A percentile compares a stretch with the other conserved stretches of the same genome.
Conservation (phyloP, 805 yeast species). For the Pichia ethanolica region DNA sequence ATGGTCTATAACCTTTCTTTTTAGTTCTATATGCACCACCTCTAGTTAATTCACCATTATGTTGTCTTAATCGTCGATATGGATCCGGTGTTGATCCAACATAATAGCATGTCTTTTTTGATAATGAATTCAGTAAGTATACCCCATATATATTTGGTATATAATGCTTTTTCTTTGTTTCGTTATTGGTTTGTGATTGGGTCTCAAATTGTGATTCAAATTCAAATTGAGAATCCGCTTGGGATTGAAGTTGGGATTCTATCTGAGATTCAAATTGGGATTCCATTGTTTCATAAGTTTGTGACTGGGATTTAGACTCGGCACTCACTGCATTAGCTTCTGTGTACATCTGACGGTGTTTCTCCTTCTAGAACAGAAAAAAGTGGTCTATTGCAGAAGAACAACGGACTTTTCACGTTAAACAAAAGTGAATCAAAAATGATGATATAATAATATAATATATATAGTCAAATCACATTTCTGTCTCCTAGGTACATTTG, state of each 20-base stretch:
- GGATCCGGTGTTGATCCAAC: constrained; percentile 85
- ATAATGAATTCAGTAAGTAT: constrained; percentile 56
- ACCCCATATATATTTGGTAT: constrained; percentile 55
- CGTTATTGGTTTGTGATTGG: neutral
- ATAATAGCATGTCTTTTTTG: constrained; percentile 54
- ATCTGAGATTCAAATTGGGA: neutral
- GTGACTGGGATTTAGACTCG: neutral
- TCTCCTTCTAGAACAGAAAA: too few relatives aligned
- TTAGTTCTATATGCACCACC: constrained; percentile 73
- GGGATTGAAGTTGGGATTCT: neutral
- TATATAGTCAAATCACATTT: too few relatives aligned
- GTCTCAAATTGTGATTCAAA: neutral
- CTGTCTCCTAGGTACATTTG: too few relatives aligned
- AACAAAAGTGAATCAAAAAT: too few relatives aligned
- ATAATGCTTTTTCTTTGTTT: neutral
- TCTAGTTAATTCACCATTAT: constrained; percentile 55
- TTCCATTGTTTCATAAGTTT: neutral
- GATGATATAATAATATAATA: too few relatives aligned
- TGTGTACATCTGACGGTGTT: neutral
- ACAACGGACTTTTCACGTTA: too few relatives aligned
- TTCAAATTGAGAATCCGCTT: neutral
- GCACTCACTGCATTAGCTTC: neutral
- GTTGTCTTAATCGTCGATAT: constrained; percentile 57
- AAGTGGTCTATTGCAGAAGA: too few relatives aligned
- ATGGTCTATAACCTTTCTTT: constrained; percentile 53